Conservation (phyloP, 805 yeast species). For the Kodamaea kaohsiungensis region DNA sequence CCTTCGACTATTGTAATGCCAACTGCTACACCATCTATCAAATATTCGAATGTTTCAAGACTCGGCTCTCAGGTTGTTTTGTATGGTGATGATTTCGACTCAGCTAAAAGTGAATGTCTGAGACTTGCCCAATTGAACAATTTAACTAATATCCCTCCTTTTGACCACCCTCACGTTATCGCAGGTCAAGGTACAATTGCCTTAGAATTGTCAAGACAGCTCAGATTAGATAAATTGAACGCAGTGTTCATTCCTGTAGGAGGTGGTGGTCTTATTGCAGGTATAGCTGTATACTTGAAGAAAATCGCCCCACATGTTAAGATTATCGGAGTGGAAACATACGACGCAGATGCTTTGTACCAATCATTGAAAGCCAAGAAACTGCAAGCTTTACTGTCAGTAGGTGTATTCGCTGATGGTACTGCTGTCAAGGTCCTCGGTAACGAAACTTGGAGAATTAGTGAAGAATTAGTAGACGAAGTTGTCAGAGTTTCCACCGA, state of each 20-base stretch:
- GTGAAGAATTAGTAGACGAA: slow-evolving; percentile 82
- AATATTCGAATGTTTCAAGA: slow-evolving; percentile 86
- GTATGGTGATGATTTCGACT: slow-evolving; percentile 91
- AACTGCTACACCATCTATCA: slow-evolving; percentile 92
- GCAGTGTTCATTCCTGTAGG: slow-evolving; percentile 95
- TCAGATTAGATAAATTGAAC: slow-evolving; percentile 68
- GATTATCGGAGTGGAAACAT: slow-evolving; percentile 93
- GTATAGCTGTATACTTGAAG: slow-evolving; percentile 86
- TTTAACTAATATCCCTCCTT: slow-evolving; percentile 92
- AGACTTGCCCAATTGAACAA: slow-evolving; percentile 69
- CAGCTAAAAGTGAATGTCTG: slow-evolving; percentile 89
- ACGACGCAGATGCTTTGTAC: slow-evolving; percentile 90
- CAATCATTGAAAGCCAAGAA: slow-evolving; percentile 61
- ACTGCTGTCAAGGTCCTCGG: slow-evolving; percentile 93
- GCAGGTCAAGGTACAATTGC: slow-evolving; percentile 99
- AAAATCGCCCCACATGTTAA: slow-evolving; percentile 98
- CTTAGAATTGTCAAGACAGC: slow-evolving; percentile 86
- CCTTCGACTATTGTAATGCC: slow-evolving; percentile 99
- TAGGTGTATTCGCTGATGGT: slow-evolving; percentile 98
- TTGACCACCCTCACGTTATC: slow-evolving; percentile 95
- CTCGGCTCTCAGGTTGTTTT: slow-evolving; percentile 93
- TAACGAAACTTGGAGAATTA: slow-evolving; percentile 84
- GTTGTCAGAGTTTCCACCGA: slow-evolving; percentile 84
- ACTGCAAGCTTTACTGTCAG: slow-evolving; percentile 60
- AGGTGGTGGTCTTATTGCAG: slow-evolving; percentile 96